phyloP scores from a whole-genome alignment of 2,329 filamentous ascomycete genomes.

The Colletotrichum sublineola region DNA sequence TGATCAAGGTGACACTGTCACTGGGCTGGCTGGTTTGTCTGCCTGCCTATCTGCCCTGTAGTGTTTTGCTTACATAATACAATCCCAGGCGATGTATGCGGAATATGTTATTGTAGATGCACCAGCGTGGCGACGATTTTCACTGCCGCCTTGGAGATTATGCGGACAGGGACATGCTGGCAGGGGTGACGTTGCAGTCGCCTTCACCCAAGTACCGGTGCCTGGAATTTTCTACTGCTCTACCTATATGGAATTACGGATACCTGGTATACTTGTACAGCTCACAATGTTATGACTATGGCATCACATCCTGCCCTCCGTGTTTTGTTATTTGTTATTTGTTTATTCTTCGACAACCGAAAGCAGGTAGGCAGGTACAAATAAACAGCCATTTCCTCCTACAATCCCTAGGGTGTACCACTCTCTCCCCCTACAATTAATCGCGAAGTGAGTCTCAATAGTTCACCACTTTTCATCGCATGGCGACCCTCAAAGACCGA shows the following conservation, averaged over 20 bases:
- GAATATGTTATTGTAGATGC: not conserved
- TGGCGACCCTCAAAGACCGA: not conserved
- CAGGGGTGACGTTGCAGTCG: constrained; percentile 37
- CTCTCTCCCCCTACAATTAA: not conserved
- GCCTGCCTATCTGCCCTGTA: not conserved
- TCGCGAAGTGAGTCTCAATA: not conserved
- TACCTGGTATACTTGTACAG: not conserved
- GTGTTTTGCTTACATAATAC: no score
- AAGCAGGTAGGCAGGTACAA: no score
- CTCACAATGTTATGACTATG: not conserved
- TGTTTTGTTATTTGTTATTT: not conserved
- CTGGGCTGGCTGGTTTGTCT: not conserved
- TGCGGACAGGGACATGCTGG: constrained; percentile 35
- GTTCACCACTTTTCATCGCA: not conserved
- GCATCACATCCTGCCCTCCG: not conserved
- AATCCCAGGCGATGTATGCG: no score
- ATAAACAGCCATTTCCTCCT: not conserved
- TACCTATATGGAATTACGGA: not conserved
- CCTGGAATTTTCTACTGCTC: not conserved
- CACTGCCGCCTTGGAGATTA: constrained; percentile 40
- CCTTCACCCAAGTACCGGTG: not conserved
- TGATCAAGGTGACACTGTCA: not conserved
- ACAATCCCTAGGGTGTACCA: no score
- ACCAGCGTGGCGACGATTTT: constrained; percentile 14
- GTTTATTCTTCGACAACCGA: not conserved